A percentile compares a stretch with the other conserved stretches of the same genome.
phyloP scores from a whole-genome alignment of 306 rosid species.

The Heteromeles arbutifolia region DNA sequence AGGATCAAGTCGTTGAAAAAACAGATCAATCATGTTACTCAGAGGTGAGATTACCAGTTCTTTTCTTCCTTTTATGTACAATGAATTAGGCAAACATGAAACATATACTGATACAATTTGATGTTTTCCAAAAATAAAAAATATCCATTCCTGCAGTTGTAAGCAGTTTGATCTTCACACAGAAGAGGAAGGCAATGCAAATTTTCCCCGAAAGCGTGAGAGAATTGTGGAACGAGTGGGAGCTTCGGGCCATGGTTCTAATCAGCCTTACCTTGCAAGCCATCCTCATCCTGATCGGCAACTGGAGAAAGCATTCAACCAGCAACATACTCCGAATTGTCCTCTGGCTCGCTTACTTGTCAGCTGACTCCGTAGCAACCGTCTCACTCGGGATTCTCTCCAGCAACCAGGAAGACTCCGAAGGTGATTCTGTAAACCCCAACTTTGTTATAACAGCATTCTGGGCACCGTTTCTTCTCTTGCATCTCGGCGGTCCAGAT shows the following conservation, averaged over 20 bases:
- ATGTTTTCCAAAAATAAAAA: background rate
- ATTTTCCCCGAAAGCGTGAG: slow-evolving; percentile 1
- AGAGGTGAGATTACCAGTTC: background rate
- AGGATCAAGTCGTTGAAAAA: background rate
- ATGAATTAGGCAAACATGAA: background rate
- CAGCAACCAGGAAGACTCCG: background rate
- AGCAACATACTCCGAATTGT: background rate
- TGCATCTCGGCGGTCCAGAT: slow-evolving; percentile 42
- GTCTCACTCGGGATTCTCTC: slow-evolving; percentile 19
- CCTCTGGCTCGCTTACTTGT: slow-evolving; percentile 24
- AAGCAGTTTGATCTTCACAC: slow-evolving; percentile 7
- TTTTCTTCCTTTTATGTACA: background rate
- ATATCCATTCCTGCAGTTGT: background rate
- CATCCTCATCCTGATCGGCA: slow-evolving; percentile 19
- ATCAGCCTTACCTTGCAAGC: slow-evolving; percentile 22
- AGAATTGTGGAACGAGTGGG: slow-evolving; percentile 22
- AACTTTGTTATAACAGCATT: slow-evolving; percentile 6
- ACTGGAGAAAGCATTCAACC: slow-evolving; percentile 17
- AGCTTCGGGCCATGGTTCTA: slow-evolving; percentile 17
- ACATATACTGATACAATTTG: background rate
- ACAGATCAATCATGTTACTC: background rate
- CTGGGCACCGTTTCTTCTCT: slow-evolving; percentile 40
- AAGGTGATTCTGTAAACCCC: background rate
- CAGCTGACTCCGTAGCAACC: slow-evolving; percentile 31
- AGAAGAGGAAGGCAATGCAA: background rate